Base-by-base conservation (phyloP, 148 eudicot genomes). In the Hydrangea macrophylla region DNA sequence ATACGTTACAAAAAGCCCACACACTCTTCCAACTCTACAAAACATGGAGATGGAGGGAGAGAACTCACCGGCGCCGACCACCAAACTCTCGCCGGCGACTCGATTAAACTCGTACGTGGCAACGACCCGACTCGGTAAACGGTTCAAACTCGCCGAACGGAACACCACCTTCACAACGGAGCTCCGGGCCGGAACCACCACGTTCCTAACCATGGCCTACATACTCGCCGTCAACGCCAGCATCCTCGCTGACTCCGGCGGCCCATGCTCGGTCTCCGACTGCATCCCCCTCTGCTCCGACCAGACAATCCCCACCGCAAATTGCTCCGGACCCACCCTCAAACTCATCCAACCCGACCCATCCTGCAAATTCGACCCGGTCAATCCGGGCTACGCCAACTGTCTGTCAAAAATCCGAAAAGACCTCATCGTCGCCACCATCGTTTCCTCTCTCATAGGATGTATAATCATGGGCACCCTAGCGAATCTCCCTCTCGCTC, bases 191-290 rank as follows among this genome's bases (percentile, higher is more conserved):
- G 98, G 98, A 42, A 93, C 96, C 40, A 86, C 98, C 57, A 93
- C 98, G 0, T 93, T 93, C 80, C 86, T 93, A 15, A 93, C 98
- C 67, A 93, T 93, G 98, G 96, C 98, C 23, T 93, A 93, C 79
- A 93, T 93, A 73, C 75, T 93, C n/a, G 98, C 98, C 45, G 98
- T 93, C 51, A 93, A 93, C 87, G 96, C 98, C 55, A 85, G 90
- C 42, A 93, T 93, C 24, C 76, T 93, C 20, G 56, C 98, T 7
- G 96, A 90, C 76, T 90, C 98, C 15, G 96, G 96, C 45, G 98
- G 78, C 55, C 73, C 98, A 2, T 93, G 96, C 55, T 81, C 95
- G 3, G 88, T 88, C 20, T 35, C 87, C 51, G 95, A 93, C 79
- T 90, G 95, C 72, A 10, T 88, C 69, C 88, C 88, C 0, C 81